Evolutionary conservation across 176 grass and related monocot genomes (phyloP).

Genomic region (Oryza meyeriana): DNA sequence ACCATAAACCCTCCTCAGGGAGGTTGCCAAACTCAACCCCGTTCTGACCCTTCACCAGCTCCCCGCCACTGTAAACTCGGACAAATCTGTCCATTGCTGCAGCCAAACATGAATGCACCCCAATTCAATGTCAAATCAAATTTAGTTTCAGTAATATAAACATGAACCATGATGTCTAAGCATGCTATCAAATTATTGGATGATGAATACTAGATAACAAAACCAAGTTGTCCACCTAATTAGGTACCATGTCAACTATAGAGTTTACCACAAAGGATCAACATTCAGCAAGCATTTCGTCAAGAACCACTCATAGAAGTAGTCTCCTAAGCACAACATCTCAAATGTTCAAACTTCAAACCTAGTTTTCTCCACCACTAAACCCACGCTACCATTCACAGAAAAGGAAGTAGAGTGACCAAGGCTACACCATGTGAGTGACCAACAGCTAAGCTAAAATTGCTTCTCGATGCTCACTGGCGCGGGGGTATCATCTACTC

Average conservation of each 20-base stretch:
- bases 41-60: conserved; percentile 33
- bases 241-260: background rate
- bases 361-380: background rate
- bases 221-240: background rate
- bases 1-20: conserved; percentile 29
- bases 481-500: background rate
- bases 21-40: conserved; percentile 30
- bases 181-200: background rate
- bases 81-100: conserved; percentile 39
- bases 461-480: background rate
- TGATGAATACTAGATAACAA: background rate
- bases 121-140: background rate
- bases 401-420: too few species aligned
- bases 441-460: background rate
- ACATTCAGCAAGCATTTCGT: background rate
- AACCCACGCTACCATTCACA: background rate
- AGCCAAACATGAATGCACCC: background rate
- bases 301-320: background rate
- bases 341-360: background rate
- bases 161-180: background rate
- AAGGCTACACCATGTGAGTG: too few species aligned
- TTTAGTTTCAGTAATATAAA: background rate
- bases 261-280: background rate
- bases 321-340: background rate
- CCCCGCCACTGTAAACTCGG: conserved; percentile 25